Percentiles rank a stretch among this genome's conserved stretches.
Evolutionary conservation across 495 filamentous ascomycete species (phyloP).

Genomic region (Penicillium angulare): DNA sequence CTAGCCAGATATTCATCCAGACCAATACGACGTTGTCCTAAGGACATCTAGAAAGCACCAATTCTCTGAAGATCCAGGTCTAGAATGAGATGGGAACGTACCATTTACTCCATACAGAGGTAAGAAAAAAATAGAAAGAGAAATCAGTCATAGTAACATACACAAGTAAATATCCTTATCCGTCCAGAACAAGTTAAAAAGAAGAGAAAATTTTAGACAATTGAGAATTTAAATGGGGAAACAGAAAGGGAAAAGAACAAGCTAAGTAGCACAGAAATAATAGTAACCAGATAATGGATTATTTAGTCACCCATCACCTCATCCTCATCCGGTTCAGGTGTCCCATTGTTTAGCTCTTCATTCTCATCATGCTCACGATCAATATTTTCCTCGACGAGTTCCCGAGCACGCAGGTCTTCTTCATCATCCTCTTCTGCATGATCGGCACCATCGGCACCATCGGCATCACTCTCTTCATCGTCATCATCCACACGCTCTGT

Average conservation of each 20-base stretch:
- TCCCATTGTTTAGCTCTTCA: constrained; percentile 33
- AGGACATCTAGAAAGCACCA: too few species aligned
- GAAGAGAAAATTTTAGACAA: constrained; percentile 14
- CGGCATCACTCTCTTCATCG: constrained; percentile 51
- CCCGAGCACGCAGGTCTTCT: constrained; percentile 62
- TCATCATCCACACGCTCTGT: constrained; percentile 48
- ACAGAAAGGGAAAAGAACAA: constrained; percentile 9
- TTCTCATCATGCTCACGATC: constrained; percentile 53
- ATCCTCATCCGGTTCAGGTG: constrained; percentile 59
- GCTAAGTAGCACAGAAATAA: constrained; percentile 3
- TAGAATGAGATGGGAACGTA: not conserved
- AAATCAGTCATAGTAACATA: constrained; percentile 13
- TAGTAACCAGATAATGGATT: not conserved
- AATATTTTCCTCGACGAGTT: constrained; percentile 56
- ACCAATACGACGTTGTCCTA: too few species aligned
- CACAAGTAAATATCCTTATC: constrained; percentile 4
- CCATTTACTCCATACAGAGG: not conserved
- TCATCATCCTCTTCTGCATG: constrained; percentile 54
- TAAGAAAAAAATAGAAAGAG: constrained; percentile 6
- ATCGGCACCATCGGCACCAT: constrained; percentile 46
- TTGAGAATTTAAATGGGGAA: constrained; percentile 2
- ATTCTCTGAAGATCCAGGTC: too few species aligned
- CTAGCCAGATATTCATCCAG: too few species aligned
- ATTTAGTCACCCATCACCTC: constrained; percentile 67
- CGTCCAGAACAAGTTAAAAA: constrained; percentile 1